Percentiles rank a stretch among this genome's conserved stretches.
Conservation (phyloP, 2,329 filamentous ascomycete genomes). For the Chrysosporium keratinophilum region DNA sequence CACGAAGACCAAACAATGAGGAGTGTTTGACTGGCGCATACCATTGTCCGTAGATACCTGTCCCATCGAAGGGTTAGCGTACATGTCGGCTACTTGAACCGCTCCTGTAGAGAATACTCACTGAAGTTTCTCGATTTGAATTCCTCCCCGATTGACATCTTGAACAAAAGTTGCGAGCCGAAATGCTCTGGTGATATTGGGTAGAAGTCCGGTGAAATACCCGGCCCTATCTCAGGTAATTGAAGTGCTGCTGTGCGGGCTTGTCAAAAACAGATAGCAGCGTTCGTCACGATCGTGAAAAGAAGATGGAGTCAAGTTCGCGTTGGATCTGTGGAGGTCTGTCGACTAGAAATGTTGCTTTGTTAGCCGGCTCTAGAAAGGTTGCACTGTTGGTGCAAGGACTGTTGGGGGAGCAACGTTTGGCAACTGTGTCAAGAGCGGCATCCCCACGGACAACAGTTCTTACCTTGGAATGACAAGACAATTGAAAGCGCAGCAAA, state of each 20-base stretch:
- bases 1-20: not conserved
- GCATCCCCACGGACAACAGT: not conserved
- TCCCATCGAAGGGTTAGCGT: constrained; percentile 15
- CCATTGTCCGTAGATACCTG: constrained; percentile 62
- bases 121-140: constrained; percentile 58
- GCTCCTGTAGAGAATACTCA: constrained; percentile 31
- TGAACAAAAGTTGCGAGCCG: not conserved
- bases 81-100: constrained; percentile 4
- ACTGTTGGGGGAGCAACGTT: constrained; percentile 1
- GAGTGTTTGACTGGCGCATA: constrained; percentile 32
- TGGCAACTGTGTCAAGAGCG: not conserved
- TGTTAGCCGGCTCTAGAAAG: not conserved
- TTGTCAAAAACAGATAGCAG: not conserved
- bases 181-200: not conserved
- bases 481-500: not conserved
- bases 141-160: constrained; percentile 49
- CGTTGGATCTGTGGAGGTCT: not conserved
- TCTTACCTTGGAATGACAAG: not conserved
- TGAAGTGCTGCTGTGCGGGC: not conserved
- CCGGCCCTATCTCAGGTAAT: not conserved
- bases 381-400: not conserved
- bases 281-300: not conserved
- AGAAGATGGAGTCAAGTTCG: not conserved
- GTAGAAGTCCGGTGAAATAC: not conserved
- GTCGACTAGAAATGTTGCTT: not conserved